Evolutionary conservation across 163 green algal genomes (phyloP).

Genomic region (Trebouxia gelatinosa): DNA sequence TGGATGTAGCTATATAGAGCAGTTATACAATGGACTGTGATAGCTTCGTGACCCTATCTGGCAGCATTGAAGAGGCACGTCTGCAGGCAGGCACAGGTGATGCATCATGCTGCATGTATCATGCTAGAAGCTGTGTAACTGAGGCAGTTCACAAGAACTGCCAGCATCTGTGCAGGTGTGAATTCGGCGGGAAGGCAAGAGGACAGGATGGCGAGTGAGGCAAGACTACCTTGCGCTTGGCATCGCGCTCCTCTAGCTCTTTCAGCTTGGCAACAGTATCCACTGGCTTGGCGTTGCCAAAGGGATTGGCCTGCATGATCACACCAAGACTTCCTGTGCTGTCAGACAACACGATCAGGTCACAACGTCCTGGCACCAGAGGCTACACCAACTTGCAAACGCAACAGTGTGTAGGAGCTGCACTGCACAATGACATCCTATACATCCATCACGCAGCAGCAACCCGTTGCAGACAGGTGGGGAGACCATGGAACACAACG

Average conservation of each 20-base stretch:
- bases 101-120: neutral
- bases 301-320: slow-evolving; percentile 40
- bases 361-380: too few relatives aligned
- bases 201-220: neutral
- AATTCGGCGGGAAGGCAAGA: too few relatives aligned
- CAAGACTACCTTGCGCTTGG: slow-evolving; percentile 31
- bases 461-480: too few relatives aligned
- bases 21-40: neutral
- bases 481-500: too few relatives aligned
- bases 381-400: too few relatives aligned
- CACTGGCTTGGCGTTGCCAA: slow-evolving; percentile 43
- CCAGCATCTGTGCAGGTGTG: too few relatives aligned
- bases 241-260: slow-evolving; percentile 41
- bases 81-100: neutral
- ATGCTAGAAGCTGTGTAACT: neutral
- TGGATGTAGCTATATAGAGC: neutral
- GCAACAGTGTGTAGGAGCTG: neutral
- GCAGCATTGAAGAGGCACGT: too few relatives aligned
- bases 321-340: neutral
- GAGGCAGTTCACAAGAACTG: too few relatives aligned
- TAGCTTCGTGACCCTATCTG: too few relatives aligned
- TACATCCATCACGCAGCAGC: too few relatives aligned
- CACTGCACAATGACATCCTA: too few relatives aligned
- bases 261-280: slow-evolving; percentile 35
- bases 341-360: neutral